Conservation (phyloP, 2,329 filamentous ascomycete genomes). For the Thermothelomyces thermophilus region DNA sequence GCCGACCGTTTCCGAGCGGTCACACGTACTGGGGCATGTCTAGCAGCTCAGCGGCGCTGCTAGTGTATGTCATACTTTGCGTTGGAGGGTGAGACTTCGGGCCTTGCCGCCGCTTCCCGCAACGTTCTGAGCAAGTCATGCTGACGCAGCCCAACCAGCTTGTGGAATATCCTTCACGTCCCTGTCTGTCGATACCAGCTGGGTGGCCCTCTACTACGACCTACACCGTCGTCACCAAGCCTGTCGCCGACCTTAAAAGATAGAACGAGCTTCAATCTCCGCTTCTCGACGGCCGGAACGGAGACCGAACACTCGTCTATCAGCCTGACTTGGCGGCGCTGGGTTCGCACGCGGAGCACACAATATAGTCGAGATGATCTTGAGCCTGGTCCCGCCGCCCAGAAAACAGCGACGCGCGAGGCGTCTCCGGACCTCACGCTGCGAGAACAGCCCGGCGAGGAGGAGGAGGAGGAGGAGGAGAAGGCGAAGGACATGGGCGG, state of each 20-base stretch:
- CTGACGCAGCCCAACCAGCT: conserved; percentile 2
- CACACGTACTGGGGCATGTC: conserved; percentile 35
- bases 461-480: not conserved
- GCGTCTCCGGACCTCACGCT: conserved; percentile 4
- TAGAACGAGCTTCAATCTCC: conserved; percentile 14
- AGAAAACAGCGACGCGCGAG: not conserved
- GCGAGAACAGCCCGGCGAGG: conserved; percentile 3
- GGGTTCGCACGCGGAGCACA: conserved; percentile 13
- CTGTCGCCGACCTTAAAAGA: not conserved
- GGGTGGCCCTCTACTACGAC: not conserved
- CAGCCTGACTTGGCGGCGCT: conserved; percentile 16
- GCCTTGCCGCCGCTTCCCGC: not conserved
- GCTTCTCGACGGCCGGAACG: conserved; percentile 8
- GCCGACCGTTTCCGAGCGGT: conserved; percentile 32
- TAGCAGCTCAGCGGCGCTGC: conserved; percentile 25
- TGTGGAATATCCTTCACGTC: conserved; percentile 21
- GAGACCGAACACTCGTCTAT: conserved; percentile 13
- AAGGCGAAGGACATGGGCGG: not conserved
- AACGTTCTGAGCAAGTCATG: not conserved
- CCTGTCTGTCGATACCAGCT: conserved; percentile 13
- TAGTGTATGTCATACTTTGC: conserved; percentile 35
- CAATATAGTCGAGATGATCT: conserved; percentile 8
- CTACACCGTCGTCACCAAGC: not conserved
- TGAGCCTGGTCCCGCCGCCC: not conserved
- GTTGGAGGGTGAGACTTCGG: conserved; percentile 24